These are phyloP conservation scores for Phytophthora pistaciae DNA, from an alignment of 352 stramenopile genomes.

Conservation along the genomic window DNA sequence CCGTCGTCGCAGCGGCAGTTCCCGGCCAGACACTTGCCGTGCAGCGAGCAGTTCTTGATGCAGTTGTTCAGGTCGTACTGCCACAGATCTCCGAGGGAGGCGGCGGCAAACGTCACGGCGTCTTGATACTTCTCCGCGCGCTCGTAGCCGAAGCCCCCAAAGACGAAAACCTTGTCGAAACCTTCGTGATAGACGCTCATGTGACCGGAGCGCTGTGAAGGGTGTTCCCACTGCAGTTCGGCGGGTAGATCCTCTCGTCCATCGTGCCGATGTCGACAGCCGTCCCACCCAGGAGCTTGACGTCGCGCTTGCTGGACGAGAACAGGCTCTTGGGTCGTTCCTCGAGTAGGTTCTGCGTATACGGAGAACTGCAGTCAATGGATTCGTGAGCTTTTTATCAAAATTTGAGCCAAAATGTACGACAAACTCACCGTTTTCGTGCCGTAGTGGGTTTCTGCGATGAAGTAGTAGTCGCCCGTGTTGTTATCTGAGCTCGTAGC, in stretches of 20 bases:
- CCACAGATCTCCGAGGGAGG: slow-evolving; percentile 91
- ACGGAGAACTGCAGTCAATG: slow-evolving; percentile 76
- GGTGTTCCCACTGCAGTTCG: slow-evolving; percentile 86
- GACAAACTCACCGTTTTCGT: slow-evolving; percentile 57
- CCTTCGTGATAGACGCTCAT: slow-evolving; percentile 81
- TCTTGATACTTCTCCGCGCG: slow-evolving; percentile 70
- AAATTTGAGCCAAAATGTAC: not conserved
- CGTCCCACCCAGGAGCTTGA: slow-evolving; percentile 95
- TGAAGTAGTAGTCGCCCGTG: slow-evolving; percentile 69
- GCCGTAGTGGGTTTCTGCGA: slow-evolving; percentile 79
- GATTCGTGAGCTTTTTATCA: not conserved
- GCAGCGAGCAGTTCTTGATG: slow-evolving; percentile 93
- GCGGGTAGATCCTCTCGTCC: slow-evolving; percentile 59
- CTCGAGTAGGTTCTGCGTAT: slow-evolving; percentile 90
- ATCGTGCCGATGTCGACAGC: slow-evolving; percentile 92
- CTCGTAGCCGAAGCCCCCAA: slow-evolving; percentile 89
- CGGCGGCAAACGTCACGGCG: slow-evolving; percentile 58
- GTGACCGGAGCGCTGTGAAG: slow-evolving; percentile 88
- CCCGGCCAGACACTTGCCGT: slow-evolving; percentile 93
- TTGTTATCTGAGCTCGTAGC: slow-evolving; percentile 38
- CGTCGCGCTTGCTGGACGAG: slow-evolving; percentile 91
- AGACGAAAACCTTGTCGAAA: slow-evolving; percentile 87
- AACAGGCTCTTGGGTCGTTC: slow-evolving; percentile 63
- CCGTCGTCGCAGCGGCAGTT: slow-evolving; percentile 95
- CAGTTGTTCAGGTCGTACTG: slow-evolving; percentile 92